These are phyloP conservation scores for Podaxis sp. DNA, from an alignment of 768 basidiomycete genomes.

Conservation along the genomic window DNA sequence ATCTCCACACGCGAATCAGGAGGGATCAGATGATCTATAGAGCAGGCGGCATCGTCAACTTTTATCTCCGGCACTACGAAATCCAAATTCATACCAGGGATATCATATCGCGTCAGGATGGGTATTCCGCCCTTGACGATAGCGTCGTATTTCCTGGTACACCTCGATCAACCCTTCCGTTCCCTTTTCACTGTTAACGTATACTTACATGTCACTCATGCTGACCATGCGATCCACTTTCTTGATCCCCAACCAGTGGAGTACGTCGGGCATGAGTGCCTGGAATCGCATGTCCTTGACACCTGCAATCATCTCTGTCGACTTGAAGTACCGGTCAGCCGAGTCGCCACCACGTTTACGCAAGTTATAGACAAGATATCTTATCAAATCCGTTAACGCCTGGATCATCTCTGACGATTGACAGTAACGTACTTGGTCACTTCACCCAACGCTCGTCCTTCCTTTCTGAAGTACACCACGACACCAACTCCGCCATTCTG, in stretches of 20 bases:
- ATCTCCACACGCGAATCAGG: slow-evolving; percentile 92
- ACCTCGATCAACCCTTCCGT: background rate
- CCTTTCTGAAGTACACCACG: slow-evolving; percentile 93
- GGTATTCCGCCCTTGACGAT: slow-evolving; percentile 88
- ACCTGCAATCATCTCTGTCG: slow-evolving; percentile 90
- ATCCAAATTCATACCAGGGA: slow-evolving; percentile 57
- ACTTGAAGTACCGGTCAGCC: slow-evolving; percentile 92
- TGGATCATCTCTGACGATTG: background rate
- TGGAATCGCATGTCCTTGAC: slow-evolving; percentile 97
- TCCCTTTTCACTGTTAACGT: background rate
- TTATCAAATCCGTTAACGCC: slow-evolving; percentile 24
- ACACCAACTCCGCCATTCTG: slow-evolving; percentile 78
- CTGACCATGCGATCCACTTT: slow-evolving; percentile 90
- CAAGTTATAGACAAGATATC: slow-evolving; percentile 93
- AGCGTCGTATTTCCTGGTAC: slow-evolving; percentile 85
- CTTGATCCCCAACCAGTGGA: slow-evolving; percentile 92
- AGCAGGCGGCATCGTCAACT: background rate
- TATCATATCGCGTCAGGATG: slow-evolving; percentile 80
- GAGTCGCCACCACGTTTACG: slow-evolving; percentile 93
- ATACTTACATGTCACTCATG: slow-evolving; percentile 79
- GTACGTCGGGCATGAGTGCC: slow-evolving; percentile 92
- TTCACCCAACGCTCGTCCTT: slow-evolving; percentile 91
- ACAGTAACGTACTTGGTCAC: slow-evolving; percentile 70
- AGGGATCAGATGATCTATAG: slow-evolving; percentile 78
- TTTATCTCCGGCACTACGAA: background rate